phyloP scores from a whole-genome alignment of 2,329 filamentous ascomycete species.

The Colletotrichum sp. region DNA sequence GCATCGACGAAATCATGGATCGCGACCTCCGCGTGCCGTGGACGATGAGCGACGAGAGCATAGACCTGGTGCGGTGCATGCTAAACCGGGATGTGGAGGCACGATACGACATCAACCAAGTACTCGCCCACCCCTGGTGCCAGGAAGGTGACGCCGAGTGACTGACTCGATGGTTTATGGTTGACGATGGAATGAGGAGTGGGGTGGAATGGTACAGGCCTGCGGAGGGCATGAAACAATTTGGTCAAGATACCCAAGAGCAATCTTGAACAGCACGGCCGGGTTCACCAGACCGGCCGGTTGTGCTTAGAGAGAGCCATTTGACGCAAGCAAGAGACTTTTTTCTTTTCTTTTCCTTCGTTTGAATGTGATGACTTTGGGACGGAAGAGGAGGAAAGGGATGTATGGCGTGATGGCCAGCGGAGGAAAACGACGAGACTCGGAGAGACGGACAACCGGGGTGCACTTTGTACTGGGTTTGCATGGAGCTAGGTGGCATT shows the following conservation, averaged over 20 bases:
- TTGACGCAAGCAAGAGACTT: constrained; percentile 13
- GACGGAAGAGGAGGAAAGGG: not conserved
- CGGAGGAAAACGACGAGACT: not conserved
- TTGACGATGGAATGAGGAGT: not conserved
- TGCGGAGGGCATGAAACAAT: constrained; percentile 1
- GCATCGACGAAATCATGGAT: constrained; percentile 98
- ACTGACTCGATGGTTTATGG: not conserved
- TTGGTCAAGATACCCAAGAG: constrained; percentile 23
- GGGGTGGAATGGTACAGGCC: not conserved
- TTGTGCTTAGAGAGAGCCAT: constrained; percentile 18
- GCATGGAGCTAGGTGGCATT: not conserved
- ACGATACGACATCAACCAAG: constrained; percentile 84
- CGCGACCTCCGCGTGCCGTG: constrained; percentile 92
- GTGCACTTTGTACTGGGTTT: not conserved
- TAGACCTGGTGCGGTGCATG: constrained; percentile 91
- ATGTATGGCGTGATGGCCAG: not conserved
- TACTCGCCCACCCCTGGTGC: constrained; percentile 89
- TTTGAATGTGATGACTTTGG: not conserved
- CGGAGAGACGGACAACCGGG: not conserved
- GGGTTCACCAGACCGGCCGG: not conserved
- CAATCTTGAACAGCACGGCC: constrained; percentile 19
- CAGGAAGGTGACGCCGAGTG: constrained; percentile 23
- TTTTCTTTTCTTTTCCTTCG: not conserved
- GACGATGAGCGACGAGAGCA: constrained; percentile 87
- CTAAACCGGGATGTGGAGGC: constrained; percentile 86